Base-by-base conservation (phyloP, 208 protist genomes). In the Wallacemonas rigidus region DNA sequence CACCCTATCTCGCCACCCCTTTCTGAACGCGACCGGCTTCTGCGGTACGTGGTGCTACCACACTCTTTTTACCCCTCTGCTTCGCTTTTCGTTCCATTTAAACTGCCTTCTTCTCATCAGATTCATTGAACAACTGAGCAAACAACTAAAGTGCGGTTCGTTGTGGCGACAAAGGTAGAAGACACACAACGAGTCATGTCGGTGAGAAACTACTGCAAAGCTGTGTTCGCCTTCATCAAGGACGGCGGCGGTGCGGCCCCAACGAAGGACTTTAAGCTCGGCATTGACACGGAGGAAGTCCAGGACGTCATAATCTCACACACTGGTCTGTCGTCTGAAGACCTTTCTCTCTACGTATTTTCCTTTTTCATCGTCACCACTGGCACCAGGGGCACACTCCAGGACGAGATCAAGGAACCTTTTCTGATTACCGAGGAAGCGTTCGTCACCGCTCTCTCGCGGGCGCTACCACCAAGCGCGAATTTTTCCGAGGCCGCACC, bases 281-380 rank as follows among this genome's bases (percentile, higher is more conserved):
- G 41, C 41, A 65, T 65, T 48, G 60, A 65, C 43, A 48, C 15
- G 4, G 60, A 65, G 60, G 60, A 65, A 8, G 60, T 65, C 4
- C 60, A 65, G 60, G 43, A 65, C 9, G 43, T 50, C n/a, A 45
- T 95, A 12, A 82, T 87, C 5, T 54, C 82, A 9, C 62, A 78
- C 26, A 65, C 83, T 2, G 71, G 73, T 38, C 57, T 92, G n/a
- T 74, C 58, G 15, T 63, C 88, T 14, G 86, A 93, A 8, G 85
- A 92, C 70, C 77, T 83, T 4, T 91, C 85, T 1, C 64, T 95
- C 9, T 89, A 95, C 72, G 48, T 87, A 2, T 74, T 95, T 5
- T 82, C 90, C 53, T 95, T 80, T 44, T 62, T 69, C n/a, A 58
- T 77, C 8, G 63, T 81, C 60, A 80, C 79, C 51, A 70, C 74